Conservation (phyloP, 1,284 basidiomycete species). For the Cutaneotrichosporon sp. region DNA sequence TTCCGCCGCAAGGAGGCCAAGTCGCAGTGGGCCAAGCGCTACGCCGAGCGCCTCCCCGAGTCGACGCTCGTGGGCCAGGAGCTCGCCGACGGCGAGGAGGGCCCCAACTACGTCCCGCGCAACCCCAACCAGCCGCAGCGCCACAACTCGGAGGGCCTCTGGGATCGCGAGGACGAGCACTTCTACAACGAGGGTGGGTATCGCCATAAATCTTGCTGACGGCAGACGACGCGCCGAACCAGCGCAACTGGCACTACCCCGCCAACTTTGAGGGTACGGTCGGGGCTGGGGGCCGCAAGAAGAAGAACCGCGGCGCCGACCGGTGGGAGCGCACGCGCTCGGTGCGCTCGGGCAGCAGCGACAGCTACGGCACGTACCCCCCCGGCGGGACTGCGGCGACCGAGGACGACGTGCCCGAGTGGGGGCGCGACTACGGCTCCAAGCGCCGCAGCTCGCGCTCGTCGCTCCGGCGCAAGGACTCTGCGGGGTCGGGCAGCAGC, state of each 20-base stretch:
- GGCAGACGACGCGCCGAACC: conserved; percentile 52
- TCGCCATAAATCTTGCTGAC: neutral
- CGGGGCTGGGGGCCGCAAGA: conserved; percentile 33
- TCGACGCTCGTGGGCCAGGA: conserved; percentile 71
- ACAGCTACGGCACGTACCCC: conserved; percentile 34
- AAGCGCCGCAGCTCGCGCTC: conserved; percentile 31
- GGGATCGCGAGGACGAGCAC: conserved; percentile 49
- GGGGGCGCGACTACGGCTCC: conserved; percentile 54
- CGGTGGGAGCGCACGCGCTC: conserved; percentile 42
- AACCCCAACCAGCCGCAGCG: conserved; percentile 35
- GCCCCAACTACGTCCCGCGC: conserved; percentile 47
- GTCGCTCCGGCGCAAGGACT: conserved; percentile 24
- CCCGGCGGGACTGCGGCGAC: conserved; percentile 32
- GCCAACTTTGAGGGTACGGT: conserved; percentile 54
- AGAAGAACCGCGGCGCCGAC: conserved; percentile 29
- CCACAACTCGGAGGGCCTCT: conserved; percentile 40
- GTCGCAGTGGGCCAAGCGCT: conserved; percentile 82
- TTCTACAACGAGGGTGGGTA: conserved; percentile 45
- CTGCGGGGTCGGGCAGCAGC: neutral
- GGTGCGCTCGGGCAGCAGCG: conserved; percentile 22
- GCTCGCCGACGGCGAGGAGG: conserved; percentile 73
- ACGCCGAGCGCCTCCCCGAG: conserved; percentile 75
- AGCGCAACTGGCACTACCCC: conserved; percentile 54
- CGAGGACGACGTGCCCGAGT: conserved; percentile 54
- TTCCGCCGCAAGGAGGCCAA: conserved; percentile 73